Evolutionary conservation across 495 filamentous ascomycete genomes (phyloP), one percentile per base, ranked within the genome.

Genomic region (Tuber microsphaerosporum): DNA sequence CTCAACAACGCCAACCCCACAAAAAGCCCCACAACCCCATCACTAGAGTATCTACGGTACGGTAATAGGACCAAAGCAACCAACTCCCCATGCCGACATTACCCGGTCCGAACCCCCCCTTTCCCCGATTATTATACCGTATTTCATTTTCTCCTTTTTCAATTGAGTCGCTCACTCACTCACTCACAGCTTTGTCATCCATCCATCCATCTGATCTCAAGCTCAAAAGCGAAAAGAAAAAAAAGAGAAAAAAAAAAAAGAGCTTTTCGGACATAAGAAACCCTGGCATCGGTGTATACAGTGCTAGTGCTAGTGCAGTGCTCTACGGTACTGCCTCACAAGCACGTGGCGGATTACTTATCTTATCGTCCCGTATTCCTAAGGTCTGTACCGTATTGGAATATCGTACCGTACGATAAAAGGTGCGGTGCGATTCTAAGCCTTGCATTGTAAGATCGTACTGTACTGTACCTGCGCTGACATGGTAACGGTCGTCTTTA

Each of bases 381-480:
- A 34, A 31, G 56, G 56, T 3, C 51, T 7, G 26, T 31, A 65
- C 51, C 20, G 26, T 31, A 65, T 16, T 12, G n/a, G 51, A n/a
- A n/a, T 41, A 41, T 3, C 42, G 26, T 19, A 41, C 39, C 42
- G 26, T 19, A 4, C 56, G 26, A 34, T 65, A 6, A 8, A 34
- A 19, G 56, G 56, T 65, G 4, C 56, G n/a, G 56, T 31, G 31
- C 56, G 31, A 34, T 65, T 26, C 56, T 65, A 34, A 65, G 56
- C 56, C 56, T 26, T 34, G 56, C 56, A 8, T 65, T 3, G 56
- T 26, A 9, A 65, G 56, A 65, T 65, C 26, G 56, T 65, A n/a
- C n/a, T n/a, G n/a, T n/a, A n/a, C n/a, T n/a, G n/a, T n/a, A 65
- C 56, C 56, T 65, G 56, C 31, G 26, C 56, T 56, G 48, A n/a